A percentile compares a stretch with the other conserved stretches of the same genome.
Evolutionary conservation across 768 basidiomycete genomes (phyloP).

Genomic region (Boletus edulis): DNA sequence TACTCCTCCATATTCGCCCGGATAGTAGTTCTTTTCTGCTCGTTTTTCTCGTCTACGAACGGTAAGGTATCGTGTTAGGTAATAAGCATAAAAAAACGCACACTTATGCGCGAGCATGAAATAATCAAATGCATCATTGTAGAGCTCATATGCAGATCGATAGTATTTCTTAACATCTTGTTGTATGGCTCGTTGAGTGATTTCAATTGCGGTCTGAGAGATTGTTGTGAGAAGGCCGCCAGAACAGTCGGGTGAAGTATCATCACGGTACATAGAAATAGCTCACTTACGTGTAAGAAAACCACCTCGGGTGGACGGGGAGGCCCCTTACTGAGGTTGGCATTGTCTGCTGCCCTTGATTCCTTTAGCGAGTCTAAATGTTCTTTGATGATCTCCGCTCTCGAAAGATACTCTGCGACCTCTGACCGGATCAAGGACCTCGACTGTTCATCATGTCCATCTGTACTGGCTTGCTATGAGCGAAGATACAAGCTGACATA

Average conservation of each 20-base stretch:
- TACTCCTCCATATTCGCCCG: conserved; percentile 85
- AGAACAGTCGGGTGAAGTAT: neutral
- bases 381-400: conserved; percentile 87
- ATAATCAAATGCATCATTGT: conserved; percentile 92
- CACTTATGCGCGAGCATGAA: conserved; percentile 96
- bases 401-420: conserved; percentile 83
- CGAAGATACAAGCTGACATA: neutral
- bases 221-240: neutral
- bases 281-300: conserved; percentile 14
- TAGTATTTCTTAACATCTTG: conserved; percentile 90
- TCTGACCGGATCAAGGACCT: conserved; percentile 80
- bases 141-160: conserved; percentile 85
- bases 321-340: neutral
- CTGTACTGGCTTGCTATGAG: conserved; percentile 14
- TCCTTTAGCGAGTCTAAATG: conserved; percentile 45
- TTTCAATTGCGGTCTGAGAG: conserved; percentile 70
- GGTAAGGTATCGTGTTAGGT: neutral
- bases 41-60: conserved; percentile 74
- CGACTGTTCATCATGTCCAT: conserved; percentile 90
- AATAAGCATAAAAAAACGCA: conserved; percentile 26
- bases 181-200: conserved; percentile 86
- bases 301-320: conserved; percentile 17
- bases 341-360: neutral
- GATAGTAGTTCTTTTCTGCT: conserved; percentile 81
- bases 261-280: too few species aligned